Base-by-base conservation (phyloP, 176 grass and related monocot genomes). In the barley (Hordeum vulgare) region DNA sequence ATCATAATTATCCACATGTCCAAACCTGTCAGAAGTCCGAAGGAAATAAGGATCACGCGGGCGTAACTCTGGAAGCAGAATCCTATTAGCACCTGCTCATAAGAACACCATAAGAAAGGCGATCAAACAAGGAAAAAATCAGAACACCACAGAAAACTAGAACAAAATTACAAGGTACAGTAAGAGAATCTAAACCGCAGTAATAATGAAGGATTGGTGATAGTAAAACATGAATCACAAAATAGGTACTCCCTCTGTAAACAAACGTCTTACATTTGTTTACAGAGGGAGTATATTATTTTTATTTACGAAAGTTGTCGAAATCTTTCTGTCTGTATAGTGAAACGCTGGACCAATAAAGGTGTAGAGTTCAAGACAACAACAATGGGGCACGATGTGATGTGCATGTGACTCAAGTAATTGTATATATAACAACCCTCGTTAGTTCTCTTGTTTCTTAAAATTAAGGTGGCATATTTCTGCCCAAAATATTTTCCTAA, bases 41-140 rank as follows among this genome's bases (percentile, higher is more conserved):
- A 80, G 79, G 61, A 75, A 79, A 80, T 92, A 91, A 74, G 74
- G 69, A 82, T 90, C 89, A 78, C 17, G 35, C 49, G 47, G 25
- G 26, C 31, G n/a, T 78, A 86, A 83, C 70, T 82, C 73, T 76
- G 69, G 54, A 72, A 83, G 88, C 36, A 89, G 69, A 80, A 64
- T 88, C 80, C 81, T 74, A 87, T 87, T 92, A 83, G 89, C 63
- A 93, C 58, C 88, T 92, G 86, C 81, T 12, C 71, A 89, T 87
- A 82, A 92, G 44, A 89, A 66, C 12, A 13, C 15, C 66, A 91
- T 74, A 73, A 66, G 7, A 44, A 51, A 74, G 61, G 31, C 78
- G 29, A 90, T 72, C 65, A 88, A 77, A 85, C 10, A 73, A 85
- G 23, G 13, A 18, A 70, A 80, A 83, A 42, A 57, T 36, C 12